Percentiles rank a stretch among this genome's conserved stretches.
phyloP scores from a whole-genome alignment of 2,329 filamentous ascomycete species.

The Lecanosticta acicola region DNA sequence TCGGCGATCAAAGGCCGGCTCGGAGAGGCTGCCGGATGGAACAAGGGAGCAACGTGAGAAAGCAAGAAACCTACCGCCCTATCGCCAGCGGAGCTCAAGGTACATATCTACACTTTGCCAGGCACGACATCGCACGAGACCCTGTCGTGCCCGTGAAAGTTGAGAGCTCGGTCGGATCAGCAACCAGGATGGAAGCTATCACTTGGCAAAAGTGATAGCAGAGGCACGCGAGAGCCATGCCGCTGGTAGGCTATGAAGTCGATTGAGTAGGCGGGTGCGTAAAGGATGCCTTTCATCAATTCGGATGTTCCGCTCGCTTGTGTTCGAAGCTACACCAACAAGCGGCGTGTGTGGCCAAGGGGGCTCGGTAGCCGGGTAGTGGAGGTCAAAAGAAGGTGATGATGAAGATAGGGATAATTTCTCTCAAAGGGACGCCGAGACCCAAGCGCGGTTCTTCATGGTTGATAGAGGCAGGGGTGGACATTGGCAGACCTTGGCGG shows the following conservation, averaged over 20 bases:
- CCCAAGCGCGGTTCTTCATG: not conserved
- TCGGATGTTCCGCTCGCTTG: not conserved
- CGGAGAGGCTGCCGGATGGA: not conserved
- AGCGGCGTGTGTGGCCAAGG: conserved; percentile 19
- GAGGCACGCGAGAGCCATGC: conserved; percentile 17
- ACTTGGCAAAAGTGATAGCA: conserved; percentile 7
- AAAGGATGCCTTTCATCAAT: not conserved
- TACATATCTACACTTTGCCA: conserved; percentile 2
- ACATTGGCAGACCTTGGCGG: not conserved
- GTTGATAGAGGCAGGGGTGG: not conserved
- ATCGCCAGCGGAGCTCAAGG: not conserved
- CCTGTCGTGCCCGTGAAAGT: not conserved
- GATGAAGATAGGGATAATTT: not conserved
- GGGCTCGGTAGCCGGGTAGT: conserved; percentile 16
- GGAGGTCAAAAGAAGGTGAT: conserved; percentile 12
- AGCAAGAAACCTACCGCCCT: not conserved
- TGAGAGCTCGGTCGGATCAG: conserved; percentile 13
- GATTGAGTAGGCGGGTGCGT: conserved; percentile 2
- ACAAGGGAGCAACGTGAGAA: not conserved
- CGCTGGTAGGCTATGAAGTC: not conserved
- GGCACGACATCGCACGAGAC: not conserved
- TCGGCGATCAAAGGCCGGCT: not conserved
- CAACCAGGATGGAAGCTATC: conserved; percentile 9
- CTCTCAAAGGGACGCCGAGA: conserved; percentile 6
- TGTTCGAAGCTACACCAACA: conserved; percentile 3